Evolutionary conservation across 371 early-diverging fungal genomes (phyloP).

Genomic region (Mortierella sp.): DNA sequence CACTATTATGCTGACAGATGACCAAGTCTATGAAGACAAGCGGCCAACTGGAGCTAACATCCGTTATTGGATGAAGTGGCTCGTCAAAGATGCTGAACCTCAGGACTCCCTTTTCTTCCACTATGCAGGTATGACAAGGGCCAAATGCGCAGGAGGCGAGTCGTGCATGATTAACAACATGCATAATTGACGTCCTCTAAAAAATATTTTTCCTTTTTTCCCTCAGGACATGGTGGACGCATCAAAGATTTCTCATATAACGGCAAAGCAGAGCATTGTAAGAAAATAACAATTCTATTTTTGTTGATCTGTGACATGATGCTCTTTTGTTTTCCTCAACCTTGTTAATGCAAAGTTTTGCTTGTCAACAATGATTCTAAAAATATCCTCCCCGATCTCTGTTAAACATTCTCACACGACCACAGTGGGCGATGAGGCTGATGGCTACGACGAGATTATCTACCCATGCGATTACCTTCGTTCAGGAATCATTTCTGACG

Average conservation of each 20-base stretch:
- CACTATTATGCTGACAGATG: slow-evolving; percentile 70
- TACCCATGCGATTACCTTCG: slow-evolving; percentile 72
- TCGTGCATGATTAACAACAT: background rate
- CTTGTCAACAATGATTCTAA: background rate
- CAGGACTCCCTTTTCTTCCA: slow-evolving; percentile 75
- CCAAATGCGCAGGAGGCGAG: background rate
- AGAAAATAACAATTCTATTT: slow-evolving; percentile 23
- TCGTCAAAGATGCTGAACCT: slow-evolving; percentile 67
- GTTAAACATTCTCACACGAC: background rate
- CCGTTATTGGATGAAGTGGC: slow-evolving; percentile 70
- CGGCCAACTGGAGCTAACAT: slow-evolving; percentile 72
- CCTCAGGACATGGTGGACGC: slow-evolving; percentile 85
- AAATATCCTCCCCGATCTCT: background rate
- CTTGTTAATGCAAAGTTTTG: background rate
- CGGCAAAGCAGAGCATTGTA: slow-evolving; percentile 57
- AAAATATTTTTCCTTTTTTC: background rate
- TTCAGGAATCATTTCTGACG: slow-evolving; percentile 74
- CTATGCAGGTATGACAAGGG: slow-evolving; percentile 55
- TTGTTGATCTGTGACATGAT: slow-evolving; percentile 2
- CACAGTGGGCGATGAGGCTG: slow-evolving; percentile 68
- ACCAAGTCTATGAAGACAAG: slow-evolving; percentile 63
- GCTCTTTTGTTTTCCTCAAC: background rate
- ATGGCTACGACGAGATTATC: slow-evolving; percentile 75
- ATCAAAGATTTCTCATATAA: slow-evolving; percentile 58
- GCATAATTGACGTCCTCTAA: too few relatives aligned